Evolutionary conservation across 2,329 filamentous ascomycete genomes (phyloP), one percentile per base, ranked within the genome.

Genomic region (Neoarthrinium moseri): DNA sequence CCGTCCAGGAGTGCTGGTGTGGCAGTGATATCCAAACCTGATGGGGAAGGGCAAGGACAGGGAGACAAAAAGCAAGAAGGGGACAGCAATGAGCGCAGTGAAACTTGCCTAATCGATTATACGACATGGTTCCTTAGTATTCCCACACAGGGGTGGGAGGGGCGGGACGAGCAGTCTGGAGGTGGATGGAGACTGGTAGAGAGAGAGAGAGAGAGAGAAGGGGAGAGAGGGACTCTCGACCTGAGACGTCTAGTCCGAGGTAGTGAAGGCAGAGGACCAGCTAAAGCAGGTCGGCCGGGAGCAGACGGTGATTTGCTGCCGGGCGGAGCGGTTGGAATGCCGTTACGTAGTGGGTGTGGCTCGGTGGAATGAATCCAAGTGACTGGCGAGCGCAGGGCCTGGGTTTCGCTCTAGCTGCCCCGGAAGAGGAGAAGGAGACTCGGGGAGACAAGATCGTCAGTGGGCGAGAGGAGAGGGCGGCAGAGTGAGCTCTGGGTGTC

Each of bases 61-160:
- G n/a, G n/a, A 43, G 48, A 48, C 41, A 53, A 48, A 50, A 51
- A 48, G 46, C 48, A 50, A 37, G 45, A 43, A 48, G 47, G 48
- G 50, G 42, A 30, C 43, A 52, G 47, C 33, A 32, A 51, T 43
- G 48, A 41, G 51, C 47, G 47, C 53, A 52, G 50, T 56, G 54
- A 52, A 58, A 50, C 46, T 45, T 77, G 81, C 85, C 82, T 75
- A 89, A 68, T 58, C 84, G 82, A 73, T 88, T 87, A 73, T 89
- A 89, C 64, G 83, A 80, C 83, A 88, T 87, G 69, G 64, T 69
- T 60, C 48, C 51, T 50, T 23, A 34, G 27, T 37, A 22, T 21
- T 15, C 35, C 23, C 22, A 45, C 43, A 32, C 41, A 22, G 15
- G 32, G 41, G 33, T 17, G 27, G 30, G 23, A 38, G 23, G 23